Evolutionary conservation across 306 rosid genomes (phyloP).

Genomic region (Abrus precatorius): DNA sequence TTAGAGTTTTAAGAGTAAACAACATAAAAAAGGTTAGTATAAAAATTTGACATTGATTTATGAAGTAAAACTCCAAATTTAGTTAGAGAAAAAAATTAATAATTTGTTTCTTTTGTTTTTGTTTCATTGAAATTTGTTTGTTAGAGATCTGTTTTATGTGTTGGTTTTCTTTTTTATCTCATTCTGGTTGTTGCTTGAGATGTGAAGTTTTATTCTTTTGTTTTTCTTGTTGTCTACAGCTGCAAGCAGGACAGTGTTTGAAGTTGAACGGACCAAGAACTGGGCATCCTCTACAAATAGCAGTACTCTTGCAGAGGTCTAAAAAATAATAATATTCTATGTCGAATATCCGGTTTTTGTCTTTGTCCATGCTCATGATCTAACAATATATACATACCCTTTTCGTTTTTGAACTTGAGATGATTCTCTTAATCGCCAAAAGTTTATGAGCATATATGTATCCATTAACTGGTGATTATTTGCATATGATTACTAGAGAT

Average conservation of each 20-base stretch:
- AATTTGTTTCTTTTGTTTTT: too few species aligned
- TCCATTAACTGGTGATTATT: slow-evolving; percentile 57
- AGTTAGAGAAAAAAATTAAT: too few species aligned
- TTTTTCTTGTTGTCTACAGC: slow-evolving; percentile 62
- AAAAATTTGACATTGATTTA: too few species aligned
- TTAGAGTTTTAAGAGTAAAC: too few species aligned
- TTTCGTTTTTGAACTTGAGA: slow-evolving; percentile 39
- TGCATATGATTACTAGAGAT: slow-evolving; percentile 54
- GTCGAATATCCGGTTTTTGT: slow-evolving; percentile 40
- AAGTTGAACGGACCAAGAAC: slow-evolving; percentile 77
- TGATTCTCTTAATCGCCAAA: slow-evolving; percentile 47
- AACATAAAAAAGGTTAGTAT: too few species aligned
- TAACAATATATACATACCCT: neutral
- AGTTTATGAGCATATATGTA: slow-evolving; percentile 19
- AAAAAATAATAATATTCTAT: slow-evolving; percentile 17
- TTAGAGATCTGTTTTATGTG: slow-evolving; percentile 6
- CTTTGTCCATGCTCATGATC: slow-evolving; percentile 41
- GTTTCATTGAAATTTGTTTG: neutral
- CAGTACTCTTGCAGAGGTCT: slow-evolving; percentile 74
- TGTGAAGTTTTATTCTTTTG: slow-evolving; percentile 60
- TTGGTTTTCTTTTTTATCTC: neutral
- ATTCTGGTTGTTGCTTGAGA: slow-evolving; percentile 46
- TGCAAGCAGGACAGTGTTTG: slow-evolving; percentile 68
- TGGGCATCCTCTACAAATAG: slow-evolving; percentile 75
- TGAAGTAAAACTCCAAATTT: too few species aligned